phyloP scores from a whole-genome alignment of 495 filamentous ascomycete genomes.

The Cercophora sp. region DNA sequence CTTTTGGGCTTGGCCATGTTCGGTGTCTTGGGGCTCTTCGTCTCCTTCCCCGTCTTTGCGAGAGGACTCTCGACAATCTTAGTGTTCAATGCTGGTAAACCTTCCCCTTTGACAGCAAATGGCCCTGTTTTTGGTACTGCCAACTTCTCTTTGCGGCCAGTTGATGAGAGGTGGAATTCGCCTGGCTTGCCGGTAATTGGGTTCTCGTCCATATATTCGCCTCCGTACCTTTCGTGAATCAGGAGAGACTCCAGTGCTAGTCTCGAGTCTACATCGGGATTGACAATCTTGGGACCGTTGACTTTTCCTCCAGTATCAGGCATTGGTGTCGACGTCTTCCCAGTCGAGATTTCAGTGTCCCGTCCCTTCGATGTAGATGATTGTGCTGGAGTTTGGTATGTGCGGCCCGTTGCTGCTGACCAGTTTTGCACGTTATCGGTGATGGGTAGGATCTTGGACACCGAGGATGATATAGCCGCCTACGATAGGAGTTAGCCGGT shows the following conservation, averaged over 20 bases:
- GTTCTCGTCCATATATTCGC: constrained; percentile 90
- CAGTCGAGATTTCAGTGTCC: too few species aligned
- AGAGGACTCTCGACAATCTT: constrained; percentile 32
- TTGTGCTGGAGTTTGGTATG: constrained; percentile 61
- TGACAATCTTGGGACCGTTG: too few species aligned
- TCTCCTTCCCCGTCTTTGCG: constrained; percentile 38
- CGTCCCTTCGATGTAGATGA: too few species aligned
- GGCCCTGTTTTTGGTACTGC: constrained; percentile 11
- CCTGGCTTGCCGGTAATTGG: constrained; percentile 82
- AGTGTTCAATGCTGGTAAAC: constrained; percentile 35
- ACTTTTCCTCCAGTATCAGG: too few species aligned
- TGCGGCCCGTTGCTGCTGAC: constrained; percentile 69
- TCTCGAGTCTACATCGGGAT: constrained; percentile 39
- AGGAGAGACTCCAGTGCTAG: constrained; percentile 65
- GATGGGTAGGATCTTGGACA: constrained; percentile 60
- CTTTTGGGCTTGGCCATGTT: constrained; percentile 47
- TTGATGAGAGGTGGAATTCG: constrained; percentile 71
- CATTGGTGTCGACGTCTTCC: too few species aligned
- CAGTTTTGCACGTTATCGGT: constrained; percentile 61
- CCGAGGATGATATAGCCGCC: constrained; percentile 56
- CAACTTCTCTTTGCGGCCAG: constrained; percentile 44
- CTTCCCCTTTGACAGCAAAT: constrained; percentile 3
- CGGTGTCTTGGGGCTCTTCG: constrained; percentile 51
- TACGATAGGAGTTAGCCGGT: constrained; percentile 19
- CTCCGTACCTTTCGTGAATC: constrained; percentile 59